Evolutionary conservation across 306 rosid genomes (phyloP), one percentile per base, ranked within the genome.

Genomic region (Acacia acuminata): DNA sequence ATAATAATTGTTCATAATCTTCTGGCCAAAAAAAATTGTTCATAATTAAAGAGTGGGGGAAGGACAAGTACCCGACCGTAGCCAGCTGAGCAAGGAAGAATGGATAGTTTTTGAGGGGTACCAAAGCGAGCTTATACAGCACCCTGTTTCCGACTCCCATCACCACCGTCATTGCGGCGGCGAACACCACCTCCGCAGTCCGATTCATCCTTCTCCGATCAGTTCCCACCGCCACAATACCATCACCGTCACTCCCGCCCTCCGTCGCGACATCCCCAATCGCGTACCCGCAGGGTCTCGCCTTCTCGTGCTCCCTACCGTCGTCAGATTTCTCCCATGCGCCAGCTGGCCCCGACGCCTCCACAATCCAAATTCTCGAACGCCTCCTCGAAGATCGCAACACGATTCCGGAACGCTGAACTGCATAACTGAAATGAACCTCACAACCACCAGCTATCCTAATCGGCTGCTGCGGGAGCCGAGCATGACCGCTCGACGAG

Each of bases 81-180:
- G 98, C 94, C 77, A 94, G 89, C 91, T 94, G 98, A 19, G 98
- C 98, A 32, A 94, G 96, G 77, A 94, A 94, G 90, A 94, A 94
- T 12, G 98, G 98, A 71, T 94, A 94, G 3, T 86, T 90, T 79
- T 94, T 92, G 73, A 94, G 89, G 32, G 98, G 98, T 80, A 94
- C 93, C 91, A 94, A 87, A 56, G 98, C 98, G 53, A 94, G 86
- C 85, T 94, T 94, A 83, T 94, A 92, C 75, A 92, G 32, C 71
- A 94, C 98, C 50, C 98, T 85, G 77, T 94, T 94, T 30, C 90
- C 98, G 2, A 91, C 98, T 10, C 98, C 98, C 73, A 89, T 67
- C 45, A 89, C 89, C 86, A 92, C 98, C 91, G 98, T 90, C 5
- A 76, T 72, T 40, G 64, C 88, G 74, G 85, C 94, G 17, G 97